Conservation (phyloP, 78 protist genomes). For the Capsaspora owczarzaki region DNA sequence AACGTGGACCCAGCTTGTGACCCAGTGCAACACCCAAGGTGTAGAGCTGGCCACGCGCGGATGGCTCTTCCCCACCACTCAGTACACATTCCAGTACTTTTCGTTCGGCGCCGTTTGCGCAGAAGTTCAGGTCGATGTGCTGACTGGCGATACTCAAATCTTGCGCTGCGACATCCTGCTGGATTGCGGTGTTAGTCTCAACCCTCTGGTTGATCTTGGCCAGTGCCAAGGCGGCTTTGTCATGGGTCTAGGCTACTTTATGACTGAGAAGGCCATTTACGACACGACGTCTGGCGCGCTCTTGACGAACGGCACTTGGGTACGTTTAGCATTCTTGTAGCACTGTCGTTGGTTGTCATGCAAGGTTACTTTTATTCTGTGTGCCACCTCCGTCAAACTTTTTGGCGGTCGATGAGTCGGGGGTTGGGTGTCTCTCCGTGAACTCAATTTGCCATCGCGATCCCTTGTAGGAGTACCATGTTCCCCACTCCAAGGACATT, state of each 20-base stretch:
- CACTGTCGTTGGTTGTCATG: no score
- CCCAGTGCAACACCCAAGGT: not conserved
- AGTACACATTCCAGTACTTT: slow-evolving; percentile 13
- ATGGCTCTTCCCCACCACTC: not conserved
- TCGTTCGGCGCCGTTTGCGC: slow-evolving; percentile 27
- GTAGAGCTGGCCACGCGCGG: not conserved
- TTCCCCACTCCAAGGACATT: slow-evolving; percentile 25
- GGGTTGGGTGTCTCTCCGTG: no score
- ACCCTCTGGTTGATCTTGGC: slow-evolving; percentile 52
- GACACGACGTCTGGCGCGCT: not conserved
- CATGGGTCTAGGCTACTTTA: slow-evolving; percentile 5
- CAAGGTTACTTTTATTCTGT: no score
- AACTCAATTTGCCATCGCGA: no score
- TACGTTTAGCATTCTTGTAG: not conserved
- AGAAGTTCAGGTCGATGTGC: slow-evolving; percentile 55
- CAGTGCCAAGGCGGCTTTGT: slow-evolving; percentile 56
- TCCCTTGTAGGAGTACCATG: slow-evolving; percentile 21
- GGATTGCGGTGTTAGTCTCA: slow-evolving; percentile 39
- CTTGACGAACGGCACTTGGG: slow-evolving; percentile 11
- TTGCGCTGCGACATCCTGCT: slow-evolving; percentile 31
- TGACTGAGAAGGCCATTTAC: slow-evolving; percentile 46
- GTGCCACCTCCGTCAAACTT: no score
- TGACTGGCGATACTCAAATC: slow-evolving; percentile 45
- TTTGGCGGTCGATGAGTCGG: no score
- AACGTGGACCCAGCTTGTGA: not conserved